Conservation (phyloP, 2,329 filamentous ascomycete species). For the Trichoderma sp. region DNA sequence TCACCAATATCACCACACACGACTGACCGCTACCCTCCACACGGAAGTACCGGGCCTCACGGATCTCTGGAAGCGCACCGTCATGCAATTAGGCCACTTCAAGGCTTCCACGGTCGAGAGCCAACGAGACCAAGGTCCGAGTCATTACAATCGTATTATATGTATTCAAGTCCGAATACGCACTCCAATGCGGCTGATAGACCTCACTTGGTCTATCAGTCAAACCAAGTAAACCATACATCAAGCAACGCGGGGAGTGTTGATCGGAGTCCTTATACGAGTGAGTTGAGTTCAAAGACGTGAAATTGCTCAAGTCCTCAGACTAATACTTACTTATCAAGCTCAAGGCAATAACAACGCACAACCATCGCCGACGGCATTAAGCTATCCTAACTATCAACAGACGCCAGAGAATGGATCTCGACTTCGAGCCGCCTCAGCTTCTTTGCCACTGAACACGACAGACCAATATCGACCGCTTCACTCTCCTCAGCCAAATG, state of each 20-base stretch:
- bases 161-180: constrained; percentile 49
- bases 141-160: constrained; percentile 59
- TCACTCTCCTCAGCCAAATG: constrained; percentile 21
- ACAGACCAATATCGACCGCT: constrained; percentile 48
- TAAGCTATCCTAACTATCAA: constrained; percentile 51
- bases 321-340: not conserved
- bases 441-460: constrained; percentile 46
- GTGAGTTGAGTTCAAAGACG: constrained; percentile 40
- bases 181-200: constrained; percentile 52
- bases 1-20: constrained; percentile 59
- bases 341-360: constrained; percentile 35
- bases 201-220: constrained; percentile 53
- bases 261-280: constrained; percentile 54
- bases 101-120: constrained; percentile 61
- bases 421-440: constrained; percentile 53
- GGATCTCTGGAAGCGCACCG: constrained; percentile 51
- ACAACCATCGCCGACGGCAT: constrained; percentile 53
- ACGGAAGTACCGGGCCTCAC: constrained; percentile 51
- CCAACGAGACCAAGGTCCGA: constrained; percentile 59
- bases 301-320: not conserved
- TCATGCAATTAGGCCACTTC: constrained; percentile 53
- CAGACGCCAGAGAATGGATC: constrained; percentile 46
- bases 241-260: constrained; percentile 48
- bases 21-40: constrained; percentile 57
- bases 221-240: constrained; percentile 45